Percentiles rank a stretch among this genome's conserved stretches.
phyloP scores from a whole-genome alignment of 495 filamentous ascomycete species.

The Clohesyomyces aquaticus region DNA sequence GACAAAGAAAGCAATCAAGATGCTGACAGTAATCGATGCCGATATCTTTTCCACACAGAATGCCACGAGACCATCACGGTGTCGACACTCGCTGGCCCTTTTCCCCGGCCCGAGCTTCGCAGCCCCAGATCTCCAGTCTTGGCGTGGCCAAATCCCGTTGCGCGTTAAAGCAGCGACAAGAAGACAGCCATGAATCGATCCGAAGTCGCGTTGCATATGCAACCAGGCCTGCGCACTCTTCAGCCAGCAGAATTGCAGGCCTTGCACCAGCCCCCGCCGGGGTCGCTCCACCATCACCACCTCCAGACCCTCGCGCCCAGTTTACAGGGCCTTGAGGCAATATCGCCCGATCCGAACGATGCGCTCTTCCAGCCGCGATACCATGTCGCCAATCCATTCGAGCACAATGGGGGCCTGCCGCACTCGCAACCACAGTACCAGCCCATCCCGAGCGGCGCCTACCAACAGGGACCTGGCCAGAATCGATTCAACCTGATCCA shows the following conservation, averaged over 20 bases:
- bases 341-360: slow-evolving; percentile 10
- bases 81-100: too few relatives aligned
- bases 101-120: too few relatives aligned
- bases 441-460: slow-evolving; percentile 2
- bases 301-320: slow-evolving; percentile 21
- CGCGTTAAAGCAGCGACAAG: slow-evolving; percentile 3
- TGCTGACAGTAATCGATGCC: background rate
- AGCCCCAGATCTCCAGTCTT: background rate
- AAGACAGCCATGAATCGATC: slow-evolving; percentile 13
- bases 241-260: slow-evolving; percentile 24
- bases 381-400: slow-evolving; percentile 22
- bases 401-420: slow-evolving; percentile 17
- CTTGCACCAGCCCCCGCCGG: slow-evolving; percentile 31
- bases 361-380: slow-evolving; percentile 36
- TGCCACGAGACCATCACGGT: too few relatives aligned
- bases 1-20: slow-evolving; percentile 20
- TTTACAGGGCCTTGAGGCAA: slow-evolving; percentile 31
- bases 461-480: slow-evolving; percentile 14
- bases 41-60: too few relatives aligned
- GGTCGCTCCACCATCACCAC: slow-evolving; percentile 24
- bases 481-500: slow-evolving; percentile 24
- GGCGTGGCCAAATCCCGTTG: background rate
- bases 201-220: slow-evolving; percentile 6
- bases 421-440: slow-evolving; percentile 21
- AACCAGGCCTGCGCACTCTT: slow-evolving; percentile 17